Base-by-base conservation (phyloP, 202 grass and related monocot species). In the Zoysia matrella region DNA sequence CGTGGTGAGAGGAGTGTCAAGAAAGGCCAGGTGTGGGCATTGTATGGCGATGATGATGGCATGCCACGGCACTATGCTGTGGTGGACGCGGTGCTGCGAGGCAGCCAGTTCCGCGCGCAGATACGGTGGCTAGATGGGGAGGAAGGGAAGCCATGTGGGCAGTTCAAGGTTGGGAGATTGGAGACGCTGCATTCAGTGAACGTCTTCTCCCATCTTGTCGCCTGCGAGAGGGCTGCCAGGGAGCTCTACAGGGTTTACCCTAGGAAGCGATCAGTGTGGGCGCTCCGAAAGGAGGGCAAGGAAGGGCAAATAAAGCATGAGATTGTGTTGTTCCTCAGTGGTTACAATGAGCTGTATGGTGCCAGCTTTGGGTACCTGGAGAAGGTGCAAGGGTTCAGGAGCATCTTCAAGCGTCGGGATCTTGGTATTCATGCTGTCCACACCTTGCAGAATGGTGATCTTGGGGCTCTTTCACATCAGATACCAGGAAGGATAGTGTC, bases 11-110 rank as follows among this genome's bases (percentile, higher is more conserved):
- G 48, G 73, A 89, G 88, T 72, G 86, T 97, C 86, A 91, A 84
- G 83, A 97, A 69, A 90, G 90, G 92, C 62, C 95, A 94, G 75
- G 82, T 97, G 11, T 97, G 95, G 95, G 95, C 95, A 41, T 84
- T 97, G 78, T 97, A 97, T 1, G 92, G 88, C 6, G 95, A 97
- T 3, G 90, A 94, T 6, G 95, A 97, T 4, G 95, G 92, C 49
- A 94, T 97, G 95, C 92, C 92, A 0, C 92, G 92, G 14, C 62
- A 93, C 66, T 94, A 97, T 5, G 92, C 86, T 1, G 48, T 93
- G 65, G 88, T 94, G 49, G 90, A 93, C 7, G 71, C 62, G 4
- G 90, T 90, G 43, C 51, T 77, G 18, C 86, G 77, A 49, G 82
- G 69, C 2, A 70, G 69, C 60, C 80, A 63, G 13, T 98, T 94